Evolutionary conservation across 192 early-diverging fungal genomes (phyloP).

Genomic region (Rhizoclosmatium globosum): DNA sequence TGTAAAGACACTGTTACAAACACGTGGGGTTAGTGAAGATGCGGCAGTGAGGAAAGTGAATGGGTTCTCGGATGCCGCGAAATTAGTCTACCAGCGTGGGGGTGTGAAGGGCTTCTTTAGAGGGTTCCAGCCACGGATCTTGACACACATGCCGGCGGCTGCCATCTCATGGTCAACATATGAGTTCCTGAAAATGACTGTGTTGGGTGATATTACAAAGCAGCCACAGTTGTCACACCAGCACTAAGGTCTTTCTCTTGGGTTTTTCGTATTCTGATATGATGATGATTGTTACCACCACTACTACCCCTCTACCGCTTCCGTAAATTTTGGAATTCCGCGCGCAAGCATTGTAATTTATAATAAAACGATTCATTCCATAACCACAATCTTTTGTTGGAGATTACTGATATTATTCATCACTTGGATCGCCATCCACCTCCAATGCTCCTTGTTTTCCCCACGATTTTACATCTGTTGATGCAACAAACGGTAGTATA

Average conservation of each 20-base stretch:
- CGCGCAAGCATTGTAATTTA: too few relatives aligned
- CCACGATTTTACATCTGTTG: background rate
- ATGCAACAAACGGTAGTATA: slow-evolving; percentile 57
- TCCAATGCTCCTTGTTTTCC: background rate
- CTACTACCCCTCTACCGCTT: too few relatives aligned
- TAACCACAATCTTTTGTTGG: too few relatives aligned
- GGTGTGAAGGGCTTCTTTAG: slow-evolving; percentile 82
- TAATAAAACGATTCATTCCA: too few relatives aligned
- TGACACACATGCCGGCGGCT: slow-evolving; percentile 92
- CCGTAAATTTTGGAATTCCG: too few relatives aligned
- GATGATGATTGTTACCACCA: too few relatives aligned
- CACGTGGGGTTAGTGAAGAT: slow-evolving; percentile 79
- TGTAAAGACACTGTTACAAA: slow-evolving; percentile 96
- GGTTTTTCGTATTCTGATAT: too few relatives aligned
- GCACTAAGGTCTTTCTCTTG: too few relatives aligned
- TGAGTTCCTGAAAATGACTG: slow-evolving; percentile 30
- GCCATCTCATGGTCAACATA: slow-evolving; percentile 93
- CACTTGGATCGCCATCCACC: background rate
- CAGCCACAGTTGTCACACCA: too few relatives aligned
- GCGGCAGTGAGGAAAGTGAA: slow-evolving; percentile 71
- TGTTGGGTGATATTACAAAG: too few relatives aligned
- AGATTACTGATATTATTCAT: background rate
- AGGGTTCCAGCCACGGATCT: slow-evolving; percentile 76
- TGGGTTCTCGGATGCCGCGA: slow-evolving; percentile 75
- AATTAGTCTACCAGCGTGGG: slow-evolving; percentile 79